phyloP scores from a whole-genome alignment of 2,329 filamentous ascomycete genomes.

The Laburnicola sp. region DNA sequence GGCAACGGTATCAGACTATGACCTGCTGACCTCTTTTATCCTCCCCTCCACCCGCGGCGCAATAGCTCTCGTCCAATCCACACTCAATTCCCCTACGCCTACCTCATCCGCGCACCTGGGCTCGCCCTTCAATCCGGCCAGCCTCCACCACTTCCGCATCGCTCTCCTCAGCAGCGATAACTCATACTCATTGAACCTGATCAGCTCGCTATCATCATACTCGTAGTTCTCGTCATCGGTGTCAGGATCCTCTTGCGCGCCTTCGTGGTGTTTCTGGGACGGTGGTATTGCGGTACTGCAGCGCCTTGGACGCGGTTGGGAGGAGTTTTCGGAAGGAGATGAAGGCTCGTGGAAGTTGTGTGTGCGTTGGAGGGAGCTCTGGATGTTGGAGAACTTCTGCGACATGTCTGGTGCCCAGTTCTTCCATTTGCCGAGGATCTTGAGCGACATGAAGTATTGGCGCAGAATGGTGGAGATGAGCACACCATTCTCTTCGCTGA shows the following conservation, averaged over 20 bases:
- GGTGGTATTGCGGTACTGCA: constrained; percentile 1
- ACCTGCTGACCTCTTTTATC: constrained; percentile 53
- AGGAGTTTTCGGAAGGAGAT: constrained; percentile 30
- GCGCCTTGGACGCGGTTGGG: constrained; percentile 13
- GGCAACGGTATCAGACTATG: not conserved
- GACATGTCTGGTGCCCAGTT: constrained; percentile 66
- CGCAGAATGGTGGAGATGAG: constrained; percentile 83
- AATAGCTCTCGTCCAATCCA: constrained; percentile 79
- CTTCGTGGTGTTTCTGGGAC: not conserved
- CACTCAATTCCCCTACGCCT: constrained; percentile 61
- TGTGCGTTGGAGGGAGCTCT: constrained; percentile 60
- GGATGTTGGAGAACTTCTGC: constrained; percentile 68
- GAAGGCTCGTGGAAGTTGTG: constrained; percentile 52
- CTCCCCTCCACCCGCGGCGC: constrained; percentile 76
- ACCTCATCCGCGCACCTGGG: constrained; percentile 58
- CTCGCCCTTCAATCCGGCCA: constrained; percentile 63
- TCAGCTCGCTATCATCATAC: constrained; percentile 52
- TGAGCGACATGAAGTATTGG: constrained; percentile 88
- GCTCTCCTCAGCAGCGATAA: constrained; percentile 69
- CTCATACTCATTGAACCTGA: constrained; percentile 40
- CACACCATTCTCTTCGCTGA: constrained; percentile 84
- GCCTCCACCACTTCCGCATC: constrained; percentile 71
- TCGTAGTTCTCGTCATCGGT: constrained; percentile 45
- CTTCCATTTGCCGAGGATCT: constrained; percentile 78
- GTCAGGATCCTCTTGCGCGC: constrained; percentile 32